Base-by-base conservation (phyloP, 2,329 filamentous ascomycete species). In the Sarocladium kiliense region DNA sequence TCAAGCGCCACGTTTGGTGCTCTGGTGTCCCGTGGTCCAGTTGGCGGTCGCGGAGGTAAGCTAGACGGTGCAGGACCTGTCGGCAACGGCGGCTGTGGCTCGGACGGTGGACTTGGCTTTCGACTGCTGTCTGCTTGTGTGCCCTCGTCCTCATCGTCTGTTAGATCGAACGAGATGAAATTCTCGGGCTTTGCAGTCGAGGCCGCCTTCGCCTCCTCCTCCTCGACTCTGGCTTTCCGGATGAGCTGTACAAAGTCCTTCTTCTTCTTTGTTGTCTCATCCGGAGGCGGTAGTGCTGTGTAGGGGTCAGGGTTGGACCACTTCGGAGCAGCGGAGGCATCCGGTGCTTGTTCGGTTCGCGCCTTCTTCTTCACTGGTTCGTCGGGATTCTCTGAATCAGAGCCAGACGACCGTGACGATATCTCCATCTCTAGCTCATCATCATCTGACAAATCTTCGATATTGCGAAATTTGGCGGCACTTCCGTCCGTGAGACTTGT, bases 281-380 rank as follows among this genome's bases (percentile, higher is more conserved):
- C 88, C 0, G 86, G 82, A 6, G 91, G 91, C 9, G 93, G 93
- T 10, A 96, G 76, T 2, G 84, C 88, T 5, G 90, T 96, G 70
- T 97, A 97, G 0, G 92, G 91, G 67, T 97, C 93, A 3, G 93
- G 92, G 63, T 97, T 97, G 3, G 91, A 96, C 93, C 93, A 97
- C 68, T 88, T 91, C 2, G 91, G 91, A 4, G 68, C 71, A 14
- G 75, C 72, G 58, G 71, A 74, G 21, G 69, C 65, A n/a, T 72
- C 66, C 30, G 32, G 32, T 18, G 32, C 36, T 4, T 18, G 21
- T 41, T 39, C 50, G 67, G 45, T 70, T 59, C 64, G 66, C 60
- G 61, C 63, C 56, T 59, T 64, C 54, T 74, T 74, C 54, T 68
- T 68, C 3, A 72, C 70, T 2, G 73, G 75, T 1, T 69, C 70